phyloP scores from a whole-genome alignment of 345 rosid species.

The Eucalyptus urophylla region DNA sequence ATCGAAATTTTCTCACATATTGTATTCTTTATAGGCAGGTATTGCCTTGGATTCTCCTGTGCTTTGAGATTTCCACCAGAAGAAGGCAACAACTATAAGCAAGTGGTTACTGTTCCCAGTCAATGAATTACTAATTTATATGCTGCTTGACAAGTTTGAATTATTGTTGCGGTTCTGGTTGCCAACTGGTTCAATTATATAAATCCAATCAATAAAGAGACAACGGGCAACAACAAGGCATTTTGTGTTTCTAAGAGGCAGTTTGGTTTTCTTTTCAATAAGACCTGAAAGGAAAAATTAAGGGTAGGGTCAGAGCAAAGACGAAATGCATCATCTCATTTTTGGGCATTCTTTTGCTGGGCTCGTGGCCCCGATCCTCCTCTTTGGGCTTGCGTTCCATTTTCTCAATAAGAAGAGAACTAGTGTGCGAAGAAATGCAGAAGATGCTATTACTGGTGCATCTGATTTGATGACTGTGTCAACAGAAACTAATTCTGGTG shows the following conservation, averaged over 20 bases:
- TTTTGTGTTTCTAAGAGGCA: not conserved
- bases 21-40: not conserved
- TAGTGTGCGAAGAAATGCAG: not conserved
- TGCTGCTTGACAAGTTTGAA: too few relatives aligned
- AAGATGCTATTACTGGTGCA: not conserved
- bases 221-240: not conserved
- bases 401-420: not conserved
- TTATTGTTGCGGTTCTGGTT: too few relatives aligned
- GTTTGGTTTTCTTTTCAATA: not conserved
- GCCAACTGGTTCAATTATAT: too few relatives aligned
- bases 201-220: too few relatives aligned
- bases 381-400: not conserved
- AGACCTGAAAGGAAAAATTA: not conserved
- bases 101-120: too few relatives aligned
- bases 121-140: too few relatives aligned
- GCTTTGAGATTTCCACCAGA: too few relatives aligned
- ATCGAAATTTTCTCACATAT: not conserved
- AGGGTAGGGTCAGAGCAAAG: not conserved
- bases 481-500: not conserved
- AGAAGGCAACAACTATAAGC: too few relatives aligned
- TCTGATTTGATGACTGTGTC: not conserved
- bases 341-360: not conserved
- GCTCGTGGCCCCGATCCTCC: not conserved
- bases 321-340: not conserved
- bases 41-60: too few relatives aligned